Evolutionary conservation across 495 filamentous ascomycete species (phyloP).

Genomic region (Aspergillus incahuasiensis): DNA sequence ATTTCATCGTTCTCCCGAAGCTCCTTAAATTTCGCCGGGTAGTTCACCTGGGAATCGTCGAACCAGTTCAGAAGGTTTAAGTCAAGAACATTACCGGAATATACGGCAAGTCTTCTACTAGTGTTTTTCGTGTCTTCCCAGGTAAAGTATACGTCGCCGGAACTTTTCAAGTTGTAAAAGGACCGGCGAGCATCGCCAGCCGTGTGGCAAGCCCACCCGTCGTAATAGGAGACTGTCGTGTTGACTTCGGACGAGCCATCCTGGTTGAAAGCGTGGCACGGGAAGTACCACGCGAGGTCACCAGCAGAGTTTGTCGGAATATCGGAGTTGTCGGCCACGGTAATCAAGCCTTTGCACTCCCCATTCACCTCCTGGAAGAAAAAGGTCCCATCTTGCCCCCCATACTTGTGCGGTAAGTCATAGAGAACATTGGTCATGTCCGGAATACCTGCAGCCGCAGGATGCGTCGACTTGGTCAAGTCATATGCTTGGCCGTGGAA

Average conservation of each 20-base stretch:
- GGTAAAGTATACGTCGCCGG: slow-evolving; percentile 84
- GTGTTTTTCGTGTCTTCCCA: slow-evolving; percentile 92
- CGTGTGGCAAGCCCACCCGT: slow-evolving; percentile 90
- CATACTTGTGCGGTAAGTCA: slow-evolving; percentile 73
- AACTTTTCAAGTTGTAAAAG: slow-evolving; percentile 63
- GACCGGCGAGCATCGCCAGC: slow-evolving; percentile 55
- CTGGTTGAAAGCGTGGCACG: slow-evolving; percentile 85
- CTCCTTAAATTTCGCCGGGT: slow-evolving; percentile 73
- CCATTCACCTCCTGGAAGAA: slow-evolving; percentile 99
- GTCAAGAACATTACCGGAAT: slow-evolving; percentile 90
- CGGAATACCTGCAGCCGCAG: slow-evolving; percentile 73
- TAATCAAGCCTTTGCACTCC: slow-evolving; percentile 91
- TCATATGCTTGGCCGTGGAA: slow-evolving; percentile 90
- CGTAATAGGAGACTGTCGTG: slow-evolving; percentile 64
- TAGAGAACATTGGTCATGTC: slow-evolving; percentile 68
- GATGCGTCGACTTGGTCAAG: slow-evolving; percentile 67
- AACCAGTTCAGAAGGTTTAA: slow-evolving; percentile 90
- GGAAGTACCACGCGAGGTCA: slow-evolving; percentile 95
- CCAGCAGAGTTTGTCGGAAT: slow-evolving; percentile 70
- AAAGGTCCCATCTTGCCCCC: slow-evolving; percentile 89
- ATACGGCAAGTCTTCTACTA: slow-evolving; percentile 85
- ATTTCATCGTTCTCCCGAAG: slow-evolving; percentile 71
- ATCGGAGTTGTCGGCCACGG: slow-evolving; percentile 59
- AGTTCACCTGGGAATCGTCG: slow-evolving; percentile 75
- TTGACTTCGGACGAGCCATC: slow-evolving; percentile 83